Evolutionary conservation across 805 yeast species (phyloP).

Genomic region (Metschnikowia kofuensis): DNA sequence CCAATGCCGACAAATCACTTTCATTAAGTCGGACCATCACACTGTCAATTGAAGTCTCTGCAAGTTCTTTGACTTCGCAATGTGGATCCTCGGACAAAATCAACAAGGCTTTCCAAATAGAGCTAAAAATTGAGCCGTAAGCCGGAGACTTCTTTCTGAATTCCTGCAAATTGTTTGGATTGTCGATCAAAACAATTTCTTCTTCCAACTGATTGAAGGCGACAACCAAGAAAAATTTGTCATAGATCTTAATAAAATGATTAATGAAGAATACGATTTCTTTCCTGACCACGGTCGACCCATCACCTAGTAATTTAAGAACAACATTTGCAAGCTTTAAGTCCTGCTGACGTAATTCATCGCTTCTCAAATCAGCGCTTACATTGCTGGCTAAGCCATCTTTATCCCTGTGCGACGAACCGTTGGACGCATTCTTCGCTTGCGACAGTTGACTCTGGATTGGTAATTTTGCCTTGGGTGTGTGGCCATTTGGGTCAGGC

Average conservation of each 20-base stretch:
- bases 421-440: conserved; percentile 11
- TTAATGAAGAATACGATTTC: conserved; percentile 80
- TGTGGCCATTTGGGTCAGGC: conserved; percentile 13
- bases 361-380: conserved; percentile 32
- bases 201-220: conserved; percentile 84
- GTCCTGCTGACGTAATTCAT: conserved; percentile 64
- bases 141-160: conserved; percentile 71
- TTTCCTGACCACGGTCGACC: conserved; percentile 82
- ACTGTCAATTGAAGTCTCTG: conserved; percentile 72
- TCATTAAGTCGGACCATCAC: conserved; percentile 62
- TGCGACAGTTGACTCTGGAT: conserved; percentile 16
- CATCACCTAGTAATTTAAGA: conserved; percentile 72
- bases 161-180: conserved; percentile 59
- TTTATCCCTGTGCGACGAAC: background rate
- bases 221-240: conserved; percentile 75
- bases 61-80: conserved; percentile 68
- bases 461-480: conserved; percentile 14
- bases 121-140: conserved; percentile 80
- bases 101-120: conserved; percentile 83
- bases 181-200: conserved; percentile 65
- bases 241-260: conserved; percentile 65
- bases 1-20: conserved; percentile 63
- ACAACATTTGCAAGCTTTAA: conserved; percentile 66
- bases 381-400: conserved; percentile 12
- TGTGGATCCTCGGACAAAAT: conserved; percentile 87